Percentiles rank a stretch among this genome's conserved stretches.
These are phyloP conservation scores for Beauveria caledonica DNA, from an alignment of 2,329 filamentous ascomycete genomes.

Conservation along the genomic window DNA sequence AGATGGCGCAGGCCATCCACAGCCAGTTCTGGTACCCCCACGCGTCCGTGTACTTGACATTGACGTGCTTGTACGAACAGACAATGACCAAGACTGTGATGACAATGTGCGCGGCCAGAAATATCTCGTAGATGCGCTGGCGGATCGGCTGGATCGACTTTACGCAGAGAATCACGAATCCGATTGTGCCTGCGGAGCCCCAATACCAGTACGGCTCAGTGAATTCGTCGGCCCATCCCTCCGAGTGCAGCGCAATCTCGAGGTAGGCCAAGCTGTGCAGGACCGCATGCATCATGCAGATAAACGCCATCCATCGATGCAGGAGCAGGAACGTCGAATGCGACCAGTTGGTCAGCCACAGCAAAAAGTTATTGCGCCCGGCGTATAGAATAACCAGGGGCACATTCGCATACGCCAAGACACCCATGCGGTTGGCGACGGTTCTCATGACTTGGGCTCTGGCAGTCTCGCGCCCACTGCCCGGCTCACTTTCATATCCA, in stretches of 20 bases:
- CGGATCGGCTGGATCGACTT: conserved; percentile 29
- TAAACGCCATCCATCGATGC: conserved; percentile 38
- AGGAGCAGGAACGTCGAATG: conserved; percentile 37
- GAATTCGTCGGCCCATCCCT: conserved; percentile 20
- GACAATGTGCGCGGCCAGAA: conserved; percentile 35
- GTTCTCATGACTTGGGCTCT: conserved; percentile 24
- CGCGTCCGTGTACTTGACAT: conserved; percentile 23
- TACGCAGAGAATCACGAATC: conserved; percentile 22
- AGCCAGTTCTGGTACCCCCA: conserved; percentile 35
- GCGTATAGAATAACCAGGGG: conserved; percentile 37
- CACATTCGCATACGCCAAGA: conserved; percentile 31
- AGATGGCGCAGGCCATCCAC: conserved; percentile 21
- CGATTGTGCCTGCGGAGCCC: conserved; percentile 33
- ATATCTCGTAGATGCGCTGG: conserved; percentile 32
- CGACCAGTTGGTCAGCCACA: conserved; percentile 39
- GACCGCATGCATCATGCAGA: conserved; percentile 36
- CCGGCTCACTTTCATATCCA: conserved; percentile 22
- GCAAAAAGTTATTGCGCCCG: conserved; percentile 38
- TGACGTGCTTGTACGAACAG: conserved; percentile 36
- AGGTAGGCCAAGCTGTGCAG: conserved; percentile 39
- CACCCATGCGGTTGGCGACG: conserved; percentile 33
- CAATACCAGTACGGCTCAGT: conserved; percentile 33
- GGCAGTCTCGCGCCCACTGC: conserved; percentile 20
- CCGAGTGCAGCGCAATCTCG: conserved; percentile 21
- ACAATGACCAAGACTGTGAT: conserved; percentile 32